Evolutionary conservation across 2,329 filamentous ascomycete species (phyloP).

Genomic region (Bipolaris cookei): DNA sequence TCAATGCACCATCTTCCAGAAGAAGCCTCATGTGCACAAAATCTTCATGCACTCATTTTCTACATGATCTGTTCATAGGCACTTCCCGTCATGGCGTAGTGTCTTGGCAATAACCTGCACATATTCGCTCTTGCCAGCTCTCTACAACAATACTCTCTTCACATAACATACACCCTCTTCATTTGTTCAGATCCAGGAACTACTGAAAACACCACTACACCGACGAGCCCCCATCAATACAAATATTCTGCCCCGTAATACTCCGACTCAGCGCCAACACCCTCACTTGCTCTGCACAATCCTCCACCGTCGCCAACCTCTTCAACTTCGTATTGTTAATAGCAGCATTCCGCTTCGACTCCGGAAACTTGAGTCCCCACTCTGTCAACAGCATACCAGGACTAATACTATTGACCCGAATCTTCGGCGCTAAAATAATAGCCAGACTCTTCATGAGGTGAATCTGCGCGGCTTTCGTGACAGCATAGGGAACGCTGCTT

Average conservation of each 20-base stretch:
- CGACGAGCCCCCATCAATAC: slow-evolving; percentile 46
- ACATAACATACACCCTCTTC: not conserved
- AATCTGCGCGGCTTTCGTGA: slow-evolving; percentile 77
- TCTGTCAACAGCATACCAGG: slow-evolving; percentile 69
- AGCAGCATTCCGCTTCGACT: slow-evolving; percentile 53
- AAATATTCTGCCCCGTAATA: slow-evolving; percentile 48
- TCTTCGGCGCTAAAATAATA: slow-evolving; percentile 65
- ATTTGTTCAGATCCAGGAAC: not conserved
- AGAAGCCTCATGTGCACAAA: not conserved
- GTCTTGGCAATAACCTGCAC: no score
- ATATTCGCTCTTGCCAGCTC: no score
- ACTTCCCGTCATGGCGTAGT: no score
- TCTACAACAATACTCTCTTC: not conserved
- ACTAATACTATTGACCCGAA: slow-evolving; percentile 68
- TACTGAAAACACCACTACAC: not conserved
- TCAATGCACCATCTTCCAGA: no score
- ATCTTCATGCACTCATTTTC: no score
- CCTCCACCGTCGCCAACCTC: slow-evolving; percentile 62
- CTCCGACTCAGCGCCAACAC: slow-evolving; percentile 44
- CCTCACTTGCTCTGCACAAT: slow-evolving; percentile 48
- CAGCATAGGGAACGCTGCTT: slow-evolving; percentile 73
- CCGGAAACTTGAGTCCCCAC: slow-evolving; percentile 57
- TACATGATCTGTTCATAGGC: no score
- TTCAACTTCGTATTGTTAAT: slow-evolving; percentile 55
- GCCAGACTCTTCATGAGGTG: slow-evolving; percentile 72